Percentiles rank a stretch among this genome's conserved stretches.
Evolutionary conservation across 2,329 filamentous ascomycete species (phyloP).

Genomic region (Monilinia fructicola): DNA sequence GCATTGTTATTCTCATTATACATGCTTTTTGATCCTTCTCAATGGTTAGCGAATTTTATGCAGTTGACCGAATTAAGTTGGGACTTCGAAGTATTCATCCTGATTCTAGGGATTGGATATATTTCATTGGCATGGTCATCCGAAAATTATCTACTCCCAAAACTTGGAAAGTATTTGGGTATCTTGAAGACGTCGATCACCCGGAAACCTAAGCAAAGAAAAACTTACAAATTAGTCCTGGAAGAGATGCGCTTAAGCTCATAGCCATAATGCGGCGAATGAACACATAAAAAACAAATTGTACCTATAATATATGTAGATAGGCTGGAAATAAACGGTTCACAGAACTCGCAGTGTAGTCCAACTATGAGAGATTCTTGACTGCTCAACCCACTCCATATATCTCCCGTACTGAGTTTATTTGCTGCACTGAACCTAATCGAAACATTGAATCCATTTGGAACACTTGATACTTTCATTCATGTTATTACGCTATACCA

Average conservation of each 20-base stretch:
- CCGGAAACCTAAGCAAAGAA: slow-evolving; percentile 70
- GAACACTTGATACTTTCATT: background rate
- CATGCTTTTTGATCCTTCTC: slow-evolving; percentile 75
- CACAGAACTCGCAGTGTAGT: background rate
- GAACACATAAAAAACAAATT: background rate
- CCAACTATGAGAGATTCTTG: background rate
- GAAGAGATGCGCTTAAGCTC: slow-evolving; percentile 57
- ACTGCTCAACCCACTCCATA: background rate
- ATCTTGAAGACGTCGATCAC: slow-evolving; percentile 57
- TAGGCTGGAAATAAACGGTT: background rate
- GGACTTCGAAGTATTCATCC: slow-evolving; percentile 70
- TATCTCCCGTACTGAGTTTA: background rate
- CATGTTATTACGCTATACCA: background rate
- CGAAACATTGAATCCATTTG: background rate
- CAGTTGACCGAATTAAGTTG: slow-evolving; percentile 75
- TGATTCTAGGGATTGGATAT: slow-evolving; percentile 68
- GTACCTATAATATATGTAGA: slow-evolving; percentile 12
- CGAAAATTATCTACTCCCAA: slow-evolving; percentile 70
- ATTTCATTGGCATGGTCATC: slow-evolving; percentile 68
- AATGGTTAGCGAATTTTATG: slow-evolving; percentile 73
- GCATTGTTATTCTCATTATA: slow-evolving; percentile 69
- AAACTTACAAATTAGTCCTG: slow-evolving; percentile 80
- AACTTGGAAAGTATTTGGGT: slow-evolving; percentile 67
- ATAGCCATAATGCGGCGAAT: slow-evolving; percentile 27
- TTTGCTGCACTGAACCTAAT: background rate